Evolutionary conservation across 495 filamentous ascomycete species (phyloP).

Genomic region (Aspergillus funiculosus): DNA sequence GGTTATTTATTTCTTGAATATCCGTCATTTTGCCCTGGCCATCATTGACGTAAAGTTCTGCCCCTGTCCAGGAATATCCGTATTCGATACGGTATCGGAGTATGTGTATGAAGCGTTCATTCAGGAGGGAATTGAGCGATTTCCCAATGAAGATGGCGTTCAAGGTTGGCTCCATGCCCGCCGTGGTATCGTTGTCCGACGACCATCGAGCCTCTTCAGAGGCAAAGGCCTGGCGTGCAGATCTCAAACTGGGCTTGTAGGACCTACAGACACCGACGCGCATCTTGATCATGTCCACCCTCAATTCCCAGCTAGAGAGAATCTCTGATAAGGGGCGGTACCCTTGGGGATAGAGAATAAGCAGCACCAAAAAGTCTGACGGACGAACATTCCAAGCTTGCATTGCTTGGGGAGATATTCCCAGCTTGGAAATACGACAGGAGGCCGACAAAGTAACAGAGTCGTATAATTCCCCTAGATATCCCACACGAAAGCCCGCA

Average conservation of each 20-base stretch:
- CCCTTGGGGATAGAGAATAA: conserved; percentile 58
- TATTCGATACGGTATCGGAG: conserved; percentile 51
- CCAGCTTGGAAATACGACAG: conserved; percentile 59
- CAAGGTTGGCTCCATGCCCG: not conserved
- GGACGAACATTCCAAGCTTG: conserved; percentile 68
- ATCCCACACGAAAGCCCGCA: conserved; percentile 72
- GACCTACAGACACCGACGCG: conserved; percentile 43
- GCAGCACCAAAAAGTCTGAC: conserved; percentile 67
- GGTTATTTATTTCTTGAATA: conserved; percentile 1
- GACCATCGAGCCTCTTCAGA: not conserved
- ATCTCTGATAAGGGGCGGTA: conserved; percentile 55
- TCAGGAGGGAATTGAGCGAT: conserved; percentile 65
- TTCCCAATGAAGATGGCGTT: conserved; percentile 56
- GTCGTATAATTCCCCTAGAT: conserved; percentile 47
- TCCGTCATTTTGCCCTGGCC: conserved; percentile 30
- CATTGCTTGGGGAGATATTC: conserved; percentile 69
- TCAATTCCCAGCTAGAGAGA: conserved; percentile 13
- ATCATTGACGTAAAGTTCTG: conserved; percentile 54
- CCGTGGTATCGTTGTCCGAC: not conserved
- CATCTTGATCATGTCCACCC: conserved; percentile 24
- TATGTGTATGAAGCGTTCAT: conserved; percentile 58
- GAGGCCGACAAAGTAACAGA: conserved; percentile 59
- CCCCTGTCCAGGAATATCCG: conserved; percentile 61
- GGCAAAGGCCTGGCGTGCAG: conserved; percentile 48
- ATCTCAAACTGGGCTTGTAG: conserved; percentile 43